Conservation (phyloP, 805 yeast species). For the Scheffersomyces stipitis region DNA sequence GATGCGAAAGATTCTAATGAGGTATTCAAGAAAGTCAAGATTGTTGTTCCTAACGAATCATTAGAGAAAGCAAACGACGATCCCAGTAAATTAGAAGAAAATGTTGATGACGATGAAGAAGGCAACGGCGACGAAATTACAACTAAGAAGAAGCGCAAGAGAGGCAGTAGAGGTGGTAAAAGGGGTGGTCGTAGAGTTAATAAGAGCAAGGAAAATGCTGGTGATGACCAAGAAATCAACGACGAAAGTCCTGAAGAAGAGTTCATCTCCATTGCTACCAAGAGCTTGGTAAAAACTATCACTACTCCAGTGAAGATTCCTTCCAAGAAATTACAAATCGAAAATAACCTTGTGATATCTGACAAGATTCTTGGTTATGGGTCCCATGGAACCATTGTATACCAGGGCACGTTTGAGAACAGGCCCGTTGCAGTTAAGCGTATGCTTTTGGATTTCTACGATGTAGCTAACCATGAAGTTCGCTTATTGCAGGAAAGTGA, state of each 20-base stretch:
- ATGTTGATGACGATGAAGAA: constrained; percentile 6
- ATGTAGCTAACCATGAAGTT: constrained; percentile 91
- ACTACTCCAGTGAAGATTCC: constrained; percentile 14
- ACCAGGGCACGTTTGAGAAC: constrained; percentile 83
- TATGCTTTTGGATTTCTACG: constrained; percentile 90
- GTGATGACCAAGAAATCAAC: constrained; percentile 7
- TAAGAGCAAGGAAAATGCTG: constrained; percentile 35
- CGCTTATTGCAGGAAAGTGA: constrained; percentile 87
- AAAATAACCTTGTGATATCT: constrained; percentile 60
- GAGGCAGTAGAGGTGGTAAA: constrained; percentile 86
- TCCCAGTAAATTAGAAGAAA: constrained; percentile 14
- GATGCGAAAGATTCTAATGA: background rate
- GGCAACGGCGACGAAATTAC: constrained; percentile 8
- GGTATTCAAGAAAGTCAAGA: constrained; percentile 18
- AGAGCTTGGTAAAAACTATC: constrained; percentile 26
- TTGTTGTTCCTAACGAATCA: constrained; percentile 17
- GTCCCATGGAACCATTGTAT: constrained; percentile 94
- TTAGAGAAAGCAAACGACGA: constrained; percentile 11
- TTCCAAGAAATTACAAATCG: constrained; percentile 36
- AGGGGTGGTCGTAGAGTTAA: constrained; percentile 38
- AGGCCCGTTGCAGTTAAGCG: constrained; percentile 96
- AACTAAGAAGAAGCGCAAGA: constrained; percentile 61
- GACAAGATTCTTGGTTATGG: constrained; percentile 89
- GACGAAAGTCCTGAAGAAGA: constrained; percentile 6
- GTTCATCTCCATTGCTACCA: constrained; percentile 25